Evolutionary conservation across 345 rosid genomes (phyloP).

Genomic region (Carallia brachiata): DNA sequence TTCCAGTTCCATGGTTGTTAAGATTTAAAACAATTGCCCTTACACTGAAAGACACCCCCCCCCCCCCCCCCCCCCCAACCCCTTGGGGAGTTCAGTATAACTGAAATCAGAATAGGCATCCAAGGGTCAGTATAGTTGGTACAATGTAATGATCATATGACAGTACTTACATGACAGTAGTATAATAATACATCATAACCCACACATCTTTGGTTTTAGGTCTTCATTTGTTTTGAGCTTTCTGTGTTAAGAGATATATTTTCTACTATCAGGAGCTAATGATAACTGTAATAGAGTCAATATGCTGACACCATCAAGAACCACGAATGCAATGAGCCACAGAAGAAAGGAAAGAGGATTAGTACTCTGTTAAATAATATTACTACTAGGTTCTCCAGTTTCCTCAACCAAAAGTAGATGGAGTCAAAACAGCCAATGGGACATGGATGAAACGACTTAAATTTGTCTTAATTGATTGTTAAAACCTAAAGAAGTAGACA

Average conservation of each 20-base stretch:
- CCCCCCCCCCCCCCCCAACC: too few species aligned
- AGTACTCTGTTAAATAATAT: background rate
- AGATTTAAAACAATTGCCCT: conserved; percentile 94
- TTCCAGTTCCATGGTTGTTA: conserved; percentile 86
- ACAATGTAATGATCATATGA: background rate
- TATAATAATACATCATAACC: background rate
- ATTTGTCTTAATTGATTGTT: background rate
- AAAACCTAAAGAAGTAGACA: background rate
- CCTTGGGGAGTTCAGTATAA: background rate
- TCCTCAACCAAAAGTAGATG: background rate
- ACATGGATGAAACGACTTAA: background rate
- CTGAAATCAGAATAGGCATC: background rate
- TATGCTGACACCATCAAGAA: background rate
- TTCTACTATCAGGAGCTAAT: background rate
- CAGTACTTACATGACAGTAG: background rate
- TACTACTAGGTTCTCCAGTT: background rate
- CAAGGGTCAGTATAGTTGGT: background rate
- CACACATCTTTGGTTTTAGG: background rate
- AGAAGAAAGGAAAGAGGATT: background rate
- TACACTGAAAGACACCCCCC: conserved; percentile 42
- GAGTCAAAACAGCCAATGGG: too few species aligned
- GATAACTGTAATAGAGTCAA: background rate
- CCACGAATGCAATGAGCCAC: background rate
- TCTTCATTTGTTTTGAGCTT: background rate
- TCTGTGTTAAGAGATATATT: background rate